Conservation (phyloP, 2,329 filamentous ascomycete genomes). For the Calonectria pteridis region DNA sequence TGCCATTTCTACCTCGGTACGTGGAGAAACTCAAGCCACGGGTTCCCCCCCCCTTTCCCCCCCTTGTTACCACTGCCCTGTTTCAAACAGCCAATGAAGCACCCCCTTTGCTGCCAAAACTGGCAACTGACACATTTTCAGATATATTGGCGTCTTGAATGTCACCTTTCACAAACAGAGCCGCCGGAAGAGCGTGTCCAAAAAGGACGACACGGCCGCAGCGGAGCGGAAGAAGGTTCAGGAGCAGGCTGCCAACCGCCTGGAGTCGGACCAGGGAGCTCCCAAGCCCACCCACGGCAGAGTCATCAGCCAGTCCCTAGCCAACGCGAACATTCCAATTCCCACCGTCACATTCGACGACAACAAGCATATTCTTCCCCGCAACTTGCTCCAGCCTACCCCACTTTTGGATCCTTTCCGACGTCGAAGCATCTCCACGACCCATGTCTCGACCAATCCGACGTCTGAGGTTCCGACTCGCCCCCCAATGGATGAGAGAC, state of each 20-base stretch:
- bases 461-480: slow-evolving; percentile 34
- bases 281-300: slow-evolving; percentile 47
- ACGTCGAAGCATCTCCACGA: slow-evolving; percentile 50
- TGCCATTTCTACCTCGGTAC: slow-evolving; percentile 90
- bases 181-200: slow-evolving; percentile 71
- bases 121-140: slow-evolving; percentile 52
- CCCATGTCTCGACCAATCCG: slow-evolving; percentile 37
- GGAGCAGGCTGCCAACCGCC: slow-evolving; percentile 40
- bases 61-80: neutral
- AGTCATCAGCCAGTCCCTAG: slow-evolving; percentile 80
- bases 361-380: slow-evolving; percentile 92
- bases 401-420: slow-evolving; percentile 49
- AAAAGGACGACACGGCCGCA: slow-evolving; percentile 59
- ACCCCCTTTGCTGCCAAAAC: neutral
- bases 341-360: slow-evolving; percentile 95
- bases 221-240: slow-evolving; percentile 54
- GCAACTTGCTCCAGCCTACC: slow-evolving; percentile 80
- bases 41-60: neutral
- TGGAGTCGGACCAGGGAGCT: slow-evolving; percentile 32
- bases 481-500: slow-evolving; percentile 65
- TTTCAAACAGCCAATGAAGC: slow-evolving; percentile 6
- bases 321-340: slow-evolving; percentile 73
- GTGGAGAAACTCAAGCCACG: slow-evolving; percentile 35
- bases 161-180: slow-evolving; percentile 91
- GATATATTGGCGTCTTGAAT: slow-evolving; percentile 97